Conservation (phyloP, 768 basidiomycete species). For the Dendrothele bispora region DNA sequence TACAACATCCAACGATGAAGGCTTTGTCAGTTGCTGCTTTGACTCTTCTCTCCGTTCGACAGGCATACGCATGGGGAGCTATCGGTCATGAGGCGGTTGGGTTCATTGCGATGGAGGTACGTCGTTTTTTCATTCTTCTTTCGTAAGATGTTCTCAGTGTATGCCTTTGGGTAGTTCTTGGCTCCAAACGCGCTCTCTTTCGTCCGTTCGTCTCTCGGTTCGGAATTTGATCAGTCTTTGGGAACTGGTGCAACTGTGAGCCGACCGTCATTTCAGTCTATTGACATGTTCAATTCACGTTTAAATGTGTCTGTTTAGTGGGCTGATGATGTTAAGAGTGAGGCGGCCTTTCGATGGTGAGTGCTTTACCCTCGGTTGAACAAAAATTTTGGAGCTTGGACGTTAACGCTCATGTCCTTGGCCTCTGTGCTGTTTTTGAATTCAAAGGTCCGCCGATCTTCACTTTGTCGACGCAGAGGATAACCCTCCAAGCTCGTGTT, state of each 20-base stretch:
- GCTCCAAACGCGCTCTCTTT: conserved; percentile 46
- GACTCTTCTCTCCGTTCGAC: background rate
- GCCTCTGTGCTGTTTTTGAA: background rate
- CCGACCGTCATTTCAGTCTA: too few relatives aligned
- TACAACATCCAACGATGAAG: too few relatives aligned
- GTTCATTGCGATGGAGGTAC: conserved; percentile 44
- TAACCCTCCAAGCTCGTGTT: conserved; percentile 47
- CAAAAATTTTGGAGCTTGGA: background rate
- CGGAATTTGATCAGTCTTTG: conserved; percentile 43
- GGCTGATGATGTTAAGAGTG: conserved; percentile 49
- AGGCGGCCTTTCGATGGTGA: conserved; percentile 37
- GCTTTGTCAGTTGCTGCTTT: background rate
- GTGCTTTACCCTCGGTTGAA: conserved; percentile 6
- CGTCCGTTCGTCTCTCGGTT: conserved; percentile 44
- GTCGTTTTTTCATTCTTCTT: background rate
- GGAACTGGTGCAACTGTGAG: conserved; percentile 49
- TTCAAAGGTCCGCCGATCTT: conserved; percentile 35
- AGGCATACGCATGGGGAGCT: conserved; percentile 37
- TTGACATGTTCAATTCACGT: too few relatives aligned
- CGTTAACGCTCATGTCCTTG: background rate
- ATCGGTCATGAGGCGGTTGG: conserved; percentile 45
- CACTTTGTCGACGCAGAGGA: conserved; percentile 56
- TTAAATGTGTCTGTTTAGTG: conserved; percentile 32
- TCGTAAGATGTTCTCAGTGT: background rate
- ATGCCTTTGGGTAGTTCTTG: conserved; percentile 40